Base-by-base conservation (phyloP, 192 early-diverging fungal species). In the Coemansia sp. region DNA sequence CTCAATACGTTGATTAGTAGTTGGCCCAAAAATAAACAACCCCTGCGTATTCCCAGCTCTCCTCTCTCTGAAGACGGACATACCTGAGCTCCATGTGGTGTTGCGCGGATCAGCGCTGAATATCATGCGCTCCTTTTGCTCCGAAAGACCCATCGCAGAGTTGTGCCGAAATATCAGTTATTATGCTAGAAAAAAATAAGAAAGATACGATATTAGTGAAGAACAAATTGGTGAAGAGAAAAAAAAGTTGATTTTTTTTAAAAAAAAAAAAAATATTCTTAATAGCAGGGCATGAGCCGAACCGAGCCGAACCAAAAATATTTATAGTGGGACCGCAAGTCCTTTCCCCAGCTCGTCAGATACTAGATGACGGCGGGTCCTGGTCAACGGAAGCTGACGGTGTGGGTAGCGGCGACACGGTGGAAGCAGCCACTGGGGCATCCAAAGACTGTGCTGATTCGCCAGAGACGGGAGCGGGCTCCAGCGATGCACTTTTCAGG, bases 71-170 rank as follows among this genome's bases (percentile, higher is more conserved):
- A 21, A 3, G 38, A 70, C 26, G 53, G 68, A 44, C 64, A 1
- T 82, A 93, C 91, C 93, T 67, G 91, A 89, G 61, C 88, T 91
- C 96, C 96, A 98, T 58, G 77, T 81, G 40, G 91, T 81, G 85
- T 98, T 98, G 65, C 92, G 92, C n/a, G 96, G 96, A 81, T 98
- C 96, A 11, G 86, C 84, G 52, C 88, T 84, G 33, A 96, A 74
- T 50, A 82, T 67, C 39, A 66, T 39, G 7, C 75, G 75, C 14
- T 57, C 71, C 67, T 82, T 82, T 62, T 60, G 75, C 42, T 82
- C 80, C 13, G 80, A 59, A 21, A 82, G 67, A 0, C 80, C 80
- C 80, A 82, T 82, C 63, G 55, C 57, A 39, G 19, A 19, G 35
- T 3, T 49, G 9, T 49, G 47, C 23, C n/a, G 26, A 39, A 32